These are phyloP conservation scores for Amanita bisporigera DNA, from an alignment of 1,284 basidiomycete genomes.

Conservation along the genomic window DNA sequence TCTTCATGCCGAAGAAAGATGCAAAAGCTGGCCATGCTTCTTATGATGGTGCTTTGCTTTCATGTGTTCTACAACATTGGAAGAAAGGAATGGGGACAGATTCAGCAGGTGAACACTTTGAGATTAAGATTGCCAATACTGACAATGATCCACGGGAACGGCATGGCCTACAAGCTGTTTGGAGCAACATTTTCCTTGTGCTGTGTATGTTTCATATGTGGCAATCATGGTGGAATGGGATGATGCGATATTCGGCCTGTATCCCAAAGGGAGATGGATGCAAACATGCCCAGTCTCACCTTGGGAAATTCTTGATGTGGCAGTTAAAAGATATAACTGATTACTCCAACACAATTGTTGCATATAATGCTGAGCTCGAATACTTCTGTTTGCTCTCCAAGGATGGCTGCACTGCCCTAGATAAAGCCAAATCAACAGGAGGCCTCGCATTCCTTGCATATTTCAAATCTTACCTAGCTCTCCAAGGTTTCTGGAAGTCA, in stretches of 20 bases:
- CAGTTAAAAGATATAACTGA: slow-evolving; percentile 26
- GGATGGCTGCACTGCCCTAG: not conserved
- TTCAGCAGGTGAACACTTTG: slow-evolving; percentile 18
- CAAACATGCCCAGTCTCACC: slow-evolving; percentile 12
- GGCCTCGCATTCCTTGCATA: slow-evolving; percentile 30
- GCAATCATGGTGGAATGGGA: slow-evolving; percentile 46
- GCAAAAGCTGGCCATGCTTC: slow-evolving; percentile 30
- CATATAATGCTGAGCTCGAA: slow-evolving; percentile 21
- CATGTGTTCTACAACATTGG: slow-evolving; percentile 19
- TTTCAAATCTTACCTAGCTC: slow-evolving; percentile 21
- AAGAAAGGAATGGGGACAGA: slow-evolving; percentile 22
- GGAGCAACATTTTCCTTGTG: slow-evolving; percentile 39
- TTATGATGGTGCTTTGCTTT: slow-evolving; percentile 23
- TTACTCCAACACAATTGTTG: slow-evolving; percentile 21
- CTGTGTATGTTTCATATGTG: slow-evolving; percentile 50
- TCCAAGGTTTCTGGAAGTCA: slow-evolving; percentile 28
- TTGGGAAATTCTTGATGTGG: slow-evolving; percentile 19
- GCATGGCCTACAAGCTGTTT: slow-evolving; percentile 37
- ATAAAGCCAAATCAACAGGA: slow-evolving; percentile 20
- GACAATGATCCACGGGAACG: slow-evolving; percentile 44
- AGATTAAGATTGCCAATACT: slow-evolving; percentile 20
- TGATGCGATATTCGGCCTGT: slow-evolving; percentile 18
- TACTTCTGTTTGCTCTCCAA: slow-evolving; percentile 19
- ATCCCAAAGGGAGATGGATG: slow-evolving; percentile 27
- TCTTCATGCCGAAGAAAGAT: slow-evolving; percentile 25